Conservation (phyloP, 2,329 filamentous ascomycete genomes). For the Ceratocystiopsis brevicomis region DNA sequence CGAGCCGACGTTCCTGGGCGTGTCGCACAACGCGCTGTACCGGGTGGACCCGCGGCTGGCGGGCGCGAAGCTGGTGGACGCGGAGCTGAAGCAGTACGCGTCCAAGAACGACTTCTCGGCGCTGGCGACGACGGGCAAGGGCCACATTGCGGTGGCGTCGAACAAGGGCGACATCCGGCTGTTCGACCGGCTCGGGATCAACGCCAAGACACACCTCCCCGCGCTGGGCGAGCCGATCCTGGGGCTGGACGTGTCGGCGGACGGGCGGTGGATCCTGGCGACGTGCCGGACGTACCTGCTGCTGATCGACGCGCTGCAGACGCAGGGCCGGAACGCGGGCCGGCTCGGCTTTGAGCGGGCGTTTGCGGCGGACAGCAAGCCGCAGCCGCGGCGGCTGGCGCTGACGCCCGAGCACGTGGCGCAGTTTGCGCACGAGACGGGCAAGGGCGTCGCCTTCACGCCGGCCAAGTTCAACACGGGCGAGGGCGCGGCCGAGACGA, state of each 20-base stretch:
- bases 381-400: conserved; percentile 75
- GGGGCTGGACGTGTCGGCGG: conserved; percentile 84
- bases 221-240: conserved; percentile 89
- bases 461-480: conserved; percentile 88
- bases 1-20: conserved; percentile 85
- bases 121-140: conserved; percentile 85
- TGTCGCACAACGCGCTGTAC: conserved; percentile 83
- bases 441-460: conserved; percentile 70
- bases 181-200: conserved; percentile 90
- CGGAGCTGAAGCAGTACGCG: conserved; percentile 83
- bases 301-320: conserved; percentile 79
- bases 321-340: conserved; percentile 86
- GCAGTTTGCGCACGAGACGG: conserved; percentile 93
- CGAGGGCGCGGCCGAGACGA: conserved; percentile 62
- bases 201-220: conserved; percentile 92
- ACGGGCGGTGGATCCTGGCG: conserved; percentile 87
- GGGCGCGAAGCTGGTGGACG: conserved; percentile 82
- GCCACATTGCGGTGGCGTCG: conserved; percentile 88
- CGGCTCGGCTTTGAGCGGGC: conserved; percentile 94
- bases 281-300: conserved; percentile 90
- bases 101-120: conserved; percentile 97
- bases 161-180: conserved; percentile 95
- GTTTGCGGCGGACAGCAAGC: conserved; percentile 84
- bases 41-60: conserved; percentile 79
- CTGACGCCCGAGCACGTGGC: conserved; percentile 84